Evolutionary conservation across 179 eudicot species (phyloP).

Genomic region (Patellifolia procumbens): DNA sequence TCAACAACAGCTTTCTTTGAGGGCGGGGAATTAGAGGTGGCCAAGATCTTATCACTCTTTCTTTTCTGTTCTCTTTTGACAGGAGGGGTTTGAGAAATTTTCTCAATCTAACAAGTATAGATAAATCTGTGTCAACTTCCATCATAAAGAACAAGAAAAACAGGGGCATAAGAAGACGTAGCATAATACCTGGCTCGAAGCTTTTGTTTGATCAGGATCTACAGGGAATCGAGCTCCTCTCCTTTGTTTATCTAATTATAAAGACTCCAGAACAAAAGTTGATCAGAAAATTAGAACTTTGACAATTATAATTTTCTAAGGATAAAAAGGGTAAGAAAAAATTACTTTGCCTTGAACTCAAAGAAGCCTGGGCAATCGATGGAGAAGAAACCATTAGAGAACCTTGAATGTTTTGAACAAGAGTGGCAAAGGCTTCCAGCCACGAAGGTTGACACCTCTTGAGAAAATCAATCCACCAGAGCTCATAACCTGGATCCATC

Average conservation of each 20-base stretch:
- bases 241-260: slow-evolving; percentile 6
- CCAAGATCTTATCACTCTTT: slow-evolving; percentile 7
- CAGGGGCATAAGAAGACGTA: slow-evolving; percentile 1
- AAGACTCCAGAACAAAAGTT: slow-evolving; percentile 9
- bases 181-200: slow-evolving; percentile 20
- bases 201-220: slow-evolving; percentile 2
- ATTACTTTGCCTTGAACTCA: slow-evolving; percentile 19
- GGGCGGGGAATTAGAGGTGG: neutral
- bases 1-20: slow-evolving; percentile 16
- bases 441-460: slow-evolving; percentile 25
- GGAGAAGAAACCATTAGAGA: slow-evolving; percentile 17
- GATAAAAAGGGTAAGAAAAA: slow-evolving; percentile 4
- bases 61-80: slow-evolving; percentile 20
- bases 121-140: neutral
- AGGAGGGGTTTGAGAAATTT: slow-evolving; percentile 6
- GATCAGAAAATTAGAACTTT: neutral
- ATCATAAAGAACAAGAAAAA: neutral
- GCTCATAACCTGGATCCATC: slow-evolving; percentile 31
- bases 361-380: slow-evolving; percentile 8
- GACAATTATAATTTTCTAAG: neutral
- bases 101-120: slow-evolving; percentile 6
- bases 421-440: slow-evolving; percentile 25
- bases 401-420: slow-evolving; percentile 24
- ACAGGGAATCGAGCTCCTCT: slow-evolving; percentile 16
- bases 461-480: slow-evolving; percentile 28